Evolutionary conservation across 2,329 filamentous ascomycete genomes (phyloP).

Genomic region (Colletotrichum tropicale): DNA sequence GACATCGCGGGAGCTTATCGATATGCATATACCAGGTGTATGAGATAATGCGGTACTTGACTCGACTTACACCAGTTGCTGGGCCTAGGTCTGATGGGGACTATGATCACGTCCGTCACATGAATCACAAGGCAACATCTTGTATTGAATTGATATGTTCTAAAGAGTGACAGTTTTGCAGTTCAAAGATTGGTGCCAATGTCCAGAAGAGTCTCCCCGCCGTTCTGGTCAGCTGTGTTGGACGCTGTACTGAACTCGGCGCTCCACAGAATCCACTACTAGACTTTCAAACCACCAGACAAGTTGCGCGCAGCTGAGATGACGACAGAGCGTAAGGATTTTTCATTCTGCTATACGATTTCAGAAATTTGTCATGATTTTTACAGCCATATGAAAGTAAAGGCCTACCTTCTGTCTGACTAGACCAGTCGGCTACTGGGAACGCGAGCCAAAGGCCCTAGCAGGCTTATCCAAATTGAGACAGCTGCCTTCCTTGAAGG

Average conservation of each 20-base stretch:
- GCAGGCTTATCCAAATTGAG: no score
- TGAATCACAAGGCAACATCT: accelerated
- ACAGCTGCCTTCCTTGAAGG: no score
- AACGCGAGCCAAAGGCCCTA: no score
- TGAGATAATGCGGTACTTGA: not conserved
- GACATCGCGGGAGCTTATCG: not conserved
- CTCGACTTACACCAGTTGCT: not conserved
- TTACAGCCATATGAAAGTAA: no score
- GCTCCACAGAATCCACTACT: not conserved
- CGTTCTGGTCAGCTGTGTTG: not conserved
- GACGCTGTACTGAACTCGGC: not conserved
- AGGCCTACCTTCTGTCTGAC: no score
- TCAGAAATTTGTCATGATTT: accelerated
- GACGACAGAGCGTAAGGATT: not conserved
- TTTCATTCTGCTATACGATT: not conserved
- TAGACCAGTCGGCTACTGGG: no score
- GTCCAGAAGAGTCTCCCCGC: not conserved
- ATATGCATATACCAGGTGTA: not conserved
- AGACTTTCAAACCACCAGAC: not conserved
- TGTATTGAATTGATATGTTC: not conserved
- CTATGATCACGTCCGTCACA: no score
- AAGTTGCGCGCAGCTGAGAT: accelerated
- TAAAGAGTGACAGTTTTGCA: not conserved
- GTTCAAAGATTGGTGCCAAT: not conserved
- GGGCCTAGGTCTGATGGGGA: no score